Base-by-base conservation (phyloP, 495 filamentous ascomycete genomes). In the Penicillium lividum region DNA sequence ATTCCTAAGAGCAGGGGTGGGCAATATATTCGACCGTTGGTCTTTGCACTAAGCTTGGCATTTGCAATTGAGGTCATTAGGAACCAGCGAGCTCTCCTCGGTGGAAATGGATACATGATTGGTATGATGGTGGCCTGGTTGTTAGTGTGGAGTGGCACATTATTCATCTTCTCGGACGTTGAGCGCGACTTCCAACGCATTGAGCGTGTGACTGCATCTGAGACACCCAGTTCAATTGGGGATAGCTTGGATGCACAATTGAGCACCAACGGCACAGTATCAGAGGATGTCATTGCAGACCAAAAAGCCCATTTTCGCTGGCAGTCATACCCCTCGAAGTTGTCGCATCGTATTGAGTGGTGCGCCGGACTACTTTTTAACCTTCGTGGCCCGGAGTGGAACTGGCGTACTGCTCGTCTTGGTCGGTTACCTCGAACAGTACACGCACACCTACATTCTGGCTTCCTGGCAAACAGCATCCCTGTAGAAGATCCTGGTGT, bases 361-460 rank as follows among this genome's bases (percentile, higher is more conserved):
- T 80, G 81, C 10, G 68, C 83, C 11, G 89, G 91, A 51, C 70
- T 94, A 16, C 72, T 87, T 42, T 79, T 80, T 58, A 88, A 87
- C 59, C 86, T 92, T 64, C 78, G 90, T 29, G 87, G 89, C 0
- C 81, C 86, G 8, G 89, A 90, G 62, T 97, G 91, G 91, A 90
- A 87, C 64, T 90, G 85, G 80, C 80, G 85, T 15, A 81, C 84
- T 50, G 69, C 83, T 9, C 78, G 77, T 25, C 67, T 90, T 4
- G 85, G 84, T 7, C 79, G 83, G 9, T 77, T 88, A 29, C 87
- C 88, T 46, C 62, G 64, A 52, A 64, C 68, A 40, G 73, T 87
- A 34, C 67, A 77, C 59, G 48, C 69, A 45, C 70, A 79, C 57
- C 72, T 82, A 25, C 57, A 61, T 59, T 40, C 58, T 53, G 51